Percentiles rank a stretch among this genome's conserved stretches.
Conservation (phyloP, 805 yeast species). For the Pichia insulana region DNA sequence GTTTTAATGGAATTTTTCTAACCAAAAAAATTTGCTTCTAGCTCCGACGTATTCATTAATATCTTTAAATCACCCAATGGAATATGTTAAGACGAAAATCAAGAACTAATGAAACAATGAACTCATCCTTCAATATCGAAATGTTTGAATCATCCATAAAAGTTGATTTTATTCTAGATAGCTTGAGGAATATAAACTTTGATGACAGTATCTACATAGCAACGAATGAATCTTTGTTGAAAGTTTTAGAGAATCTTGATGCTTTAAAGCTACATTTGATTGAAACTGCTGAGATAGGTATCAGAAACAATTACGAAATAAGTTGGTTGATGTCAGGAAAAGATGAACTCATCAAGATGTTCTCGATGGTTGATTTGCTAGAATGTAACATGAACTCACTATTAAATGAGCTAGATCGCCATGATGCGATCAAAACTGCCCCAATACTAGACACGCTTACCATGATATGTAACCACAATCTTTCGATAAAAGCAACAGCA, state of each 20-base stretch:
- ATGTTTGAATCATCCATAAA: too few relatives aligned
- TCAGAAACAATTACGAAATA: background rate
- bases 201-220: too few relatives aligned
- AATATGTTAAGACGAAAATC: too few relatives aligned
- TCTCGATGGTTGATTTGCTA: background rate
- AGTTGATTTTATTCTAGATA: too few relatives aligned
- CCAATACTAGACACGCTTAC: background rate
- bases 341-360: background rate
- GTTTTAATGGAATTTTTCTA: too few relatives aligned
- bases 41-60: too few relatives aligned
- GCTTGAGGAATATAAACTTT: too few relatives aligned
- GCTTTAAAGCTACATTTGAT: background rate
- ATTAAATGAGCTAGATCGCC: background rate
- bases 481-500: background rate
- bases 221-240: background rate
- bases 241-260: background rate
- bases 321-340: background rate
- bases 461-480: background rate
- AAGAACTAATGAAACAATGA: too few relatives aligned
- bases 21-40: too few relatives aligned
- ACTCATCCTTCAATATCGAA: too few relatives aligned
- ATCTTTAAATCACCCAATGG: too few relatives aligned
- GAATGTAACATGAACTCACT: background rate
- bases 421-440: background rate
- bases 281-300: background rate